phyloP scores from a whole-genome alignment of 495 filamentous ascomycete genomes.

The Umbilicaria muhlenbergii region DNA sequence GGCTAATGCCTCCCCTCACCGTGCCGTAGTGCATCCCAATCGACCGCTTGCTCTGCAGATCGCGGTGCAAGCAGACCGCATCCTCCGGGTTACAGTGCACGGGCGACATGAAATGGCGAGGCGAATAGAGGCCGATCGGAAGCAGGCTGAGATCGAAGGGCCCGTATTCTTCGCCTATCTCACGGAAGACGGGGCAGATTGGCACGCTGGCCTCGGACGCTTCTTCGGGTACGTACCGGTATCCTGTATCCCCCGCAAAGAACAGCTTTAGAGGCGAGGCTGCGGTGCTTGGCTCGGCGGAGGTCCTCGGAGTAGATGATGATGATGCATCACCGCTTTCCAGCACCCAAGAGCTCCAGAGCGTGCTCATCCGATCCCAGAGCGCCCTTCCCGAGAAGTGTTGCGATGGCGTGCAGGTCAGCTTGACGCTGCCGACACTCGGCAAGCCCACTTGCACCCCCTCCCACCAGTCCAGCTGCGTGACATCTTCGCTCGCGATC shows the following conservation, averaged over 20 bases:
- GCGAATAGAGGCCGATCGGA: slow-evolving; percentile 25
- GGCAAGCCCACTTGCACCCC: slow-evolving; percentile 15
- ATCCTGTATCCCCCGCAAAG: slow-evolving; percentile 21
- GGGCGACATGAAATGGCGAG: slow-evolving; percentile 19
- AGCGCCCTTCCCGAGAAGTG: slow-evolving; percentile 26
- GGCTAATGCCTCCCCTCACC: slow-evolving; percentile 21
- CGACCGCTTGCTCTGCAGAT: slow-evolving; percentile 22
- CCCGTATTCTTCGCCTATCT: slow-evolving; percentile 21
- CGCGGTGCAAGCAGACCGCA: slow-evolving; percentile 22
- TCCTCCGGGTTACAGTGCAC: slow-evolving; percentile 25
- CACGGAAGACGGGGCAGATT: slow-evolving; percentile 22
- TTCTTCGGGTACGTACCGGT: slow-evolving; percentile 15
- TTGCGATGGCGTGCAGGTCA: slow-evolving; percentile 28
- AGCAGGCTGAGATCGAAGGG: slow-evolving; percentile 27
- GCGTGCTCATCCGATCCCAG: slow-evolving; percentile 17
- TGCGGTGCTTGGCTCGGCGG: neutral
- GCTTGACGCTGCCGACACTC: slow-evolving; percentile 11
- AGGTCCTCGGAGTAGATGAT: neutral
- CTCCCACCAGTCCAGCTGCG: slow-evolving; percentile 40
- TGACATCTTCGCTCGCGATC: slow-evolving; percentile 23
- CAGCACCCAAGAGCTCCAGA: slow-evolving; percentile 41
- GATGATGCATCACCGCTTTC: slow-evolving; percentile 1
- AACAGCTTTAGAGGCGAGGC: neutral
- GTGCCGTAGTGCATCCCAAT: slow-evolving; percentile 31
- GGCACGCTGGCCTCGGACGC: slow-evolving; percentile 13